Percentiles rank a stretch among this genome's conserved stretches.
phyloP scores from a whole-genome alignment of 176 grass and related monocot species.

The Aegilops umbellulata region DNA sequence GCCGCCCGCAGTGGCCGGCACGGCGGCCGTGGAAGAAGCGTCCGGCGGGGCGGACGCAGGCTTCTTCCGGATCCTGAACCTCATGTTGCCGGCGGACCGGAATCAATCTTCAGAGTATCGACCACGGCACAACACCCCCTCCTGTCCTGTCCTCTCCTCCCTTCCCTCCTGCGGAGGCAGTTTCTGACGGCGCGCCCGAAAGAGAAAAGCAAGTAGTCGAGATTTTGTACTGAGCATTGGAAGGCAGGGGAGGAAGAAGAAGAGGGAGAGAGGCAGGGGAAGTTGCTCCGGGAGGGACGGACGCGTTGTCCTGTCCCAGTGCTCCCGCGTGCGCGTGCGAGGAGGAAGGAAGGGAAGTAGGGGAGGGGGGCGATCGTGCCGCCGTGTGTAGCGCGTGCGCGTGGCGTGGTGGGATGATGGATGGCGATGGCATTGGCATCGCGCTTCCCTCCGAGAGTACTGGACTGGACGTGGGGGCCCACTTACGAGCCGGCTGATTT shows the following conservation, averaged over 20 bases:
- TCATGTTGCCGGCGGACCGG: not conserved
- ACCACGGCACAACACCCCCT: not conserved
- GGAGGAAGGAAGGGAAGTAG: not conserved
- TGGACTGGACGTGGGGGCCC: not conserved
- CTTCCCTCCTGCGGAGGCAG: not conserved
- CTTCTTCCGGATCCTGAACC: slow-evolving; percentile 10
- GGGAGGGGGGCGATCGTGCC: not conserved
- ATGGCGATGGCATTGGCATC: not conserved
- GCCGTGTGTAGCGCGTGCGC: not conserved
- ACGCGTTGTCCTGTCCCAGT: not conserved
- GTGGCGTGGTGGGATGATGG: not conserved
- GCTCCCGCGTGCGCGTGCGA: not conserved
- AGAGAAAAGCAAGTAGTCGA: not conserved
- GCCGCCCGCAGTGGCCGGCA: not conserved
- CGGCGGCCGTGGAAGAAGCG: not conserved
- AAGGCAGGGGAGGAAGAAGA: not conserved
- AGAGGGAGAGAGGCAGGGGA: not conserved
- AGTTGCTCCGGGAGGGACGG: not conserved
- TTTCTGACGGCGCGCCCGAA: not conserved
- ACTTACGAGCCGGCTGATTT: not conserved
- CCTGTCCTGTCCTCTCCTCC: no score
- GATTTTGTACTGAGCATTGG: not conserved
- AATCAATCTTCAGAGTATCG: not conserved
- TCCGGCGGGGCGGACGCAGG: not conserved
- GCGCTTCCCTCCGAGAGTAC: not conserved